Evolutionary conservation across 192 early-diverging fungal species (phyloP).

Genomic region (Coemansia sp.): DNA sequence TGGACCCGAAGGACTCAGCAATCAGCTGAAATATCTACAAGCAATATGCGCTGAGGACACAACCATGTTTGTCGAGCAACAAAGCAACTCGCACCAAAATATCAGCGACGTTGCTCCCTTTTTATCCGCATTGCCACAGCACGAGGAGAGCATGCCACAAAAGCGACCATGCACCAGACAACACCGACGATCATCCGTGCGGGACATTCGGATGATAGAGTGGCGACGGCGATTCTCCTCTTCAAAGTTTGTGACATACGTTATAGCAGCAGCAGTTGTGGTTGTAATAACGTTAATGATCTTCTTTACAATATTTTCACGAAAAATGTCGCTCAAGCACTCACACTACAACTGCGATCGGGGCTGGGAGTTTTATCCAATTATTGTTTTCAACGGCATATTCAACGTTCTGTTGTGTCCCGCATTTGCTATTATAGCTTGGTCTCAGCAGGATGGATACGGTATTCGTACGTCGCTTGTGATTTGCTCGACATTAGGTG

Average conservation of each 20-base stretch:
- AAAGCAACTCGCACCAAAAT: not conserved
- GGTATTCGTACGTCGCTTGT: constrained; percentile 27
- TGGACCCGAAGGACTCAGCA: not conserved
- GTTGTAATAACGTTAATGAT: constrained; percentile 1
- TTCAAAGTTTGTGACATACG: constrained; percentile 7
- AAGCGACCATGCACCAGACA: not conserved
- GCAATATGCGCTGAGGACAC: not conserved
- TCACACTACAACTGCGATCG: constrained; percentile 24
- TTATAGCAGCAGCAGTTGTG: not conserved
- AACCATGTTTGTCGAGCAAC: not conserved
- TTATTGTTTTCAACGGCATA: not conserved
- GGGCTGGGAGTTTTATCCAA: constrained; percentile 15
- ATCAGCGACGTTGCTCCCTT: not conserved
- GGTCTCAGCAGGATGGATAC: constrained; percentile 25
- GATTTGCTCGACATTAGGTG: constrained; percentile 8
- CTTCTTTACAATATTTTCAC: constrained; percentile 21
- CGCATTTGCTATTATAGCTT: constrained; percentile 3
- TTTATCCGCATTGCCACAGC: not conserved
- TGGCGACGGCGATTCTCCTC: constrained; percentile 17
- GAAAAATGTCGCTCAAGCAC: constrained; percentile 15
- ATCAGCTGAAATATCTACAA: not conserved
- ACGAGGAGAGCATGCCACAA: not conserved
- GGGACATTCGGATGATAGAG: not conserved
- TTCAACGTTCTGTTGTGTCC: not conserved
- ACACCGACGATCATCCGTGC: not conserved